A percentile compares a stretch with the other conserved stretches of the same genome.
Evolutionary conservation across 257 asterid species (phyloP).

Genomic region (Solanum paucissectum): DNA sequence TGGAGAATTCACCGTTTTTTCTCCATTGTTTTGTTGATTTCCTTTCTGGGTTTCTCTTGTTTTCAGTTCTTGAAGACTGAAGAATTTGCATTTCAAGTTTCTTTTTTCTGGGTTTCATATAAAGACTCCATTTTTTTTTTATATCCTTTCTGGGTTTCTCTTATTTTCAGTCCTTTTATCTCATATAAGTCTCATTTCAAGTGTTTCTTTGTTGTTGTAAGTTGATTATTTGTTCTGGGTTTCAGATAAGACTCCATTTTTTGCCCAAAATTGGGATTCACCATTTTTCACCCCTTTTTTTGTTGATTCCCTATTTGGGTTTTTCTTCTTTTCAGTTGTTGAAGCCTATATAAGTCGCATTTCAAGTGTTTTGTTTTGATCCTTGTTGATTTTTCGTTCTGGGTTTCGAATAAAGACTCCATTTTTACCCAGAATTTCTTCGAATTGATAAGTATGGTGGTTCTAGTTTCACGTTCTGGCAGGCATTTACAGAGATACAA

Average conservation of each 20-base stretch:
- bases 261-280: not conserved
- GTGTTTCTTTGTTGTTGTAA: not conserved
- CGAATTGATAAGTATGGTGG: slow-evolving; percentile 49
- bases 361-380: not conserved
- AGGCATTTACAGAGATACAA: slow-evolving; percentile 70
- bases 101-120: not conserved
- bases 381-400: not conserved
- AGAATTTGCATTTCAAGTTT: not conserved
- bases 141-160: not conserved
- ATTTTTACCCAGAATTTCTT: not conserved
- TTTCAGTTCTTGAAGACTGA: not conserved
- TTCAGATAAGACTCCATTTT: not conserved
- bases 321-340: not conserved
- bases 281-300: not conserved
- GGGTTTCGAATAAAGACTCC: not conserved
- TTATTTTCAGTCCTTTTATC: not conserved
- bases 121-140: not conserved
- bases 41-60: not conserved
- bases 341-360: not conserved
- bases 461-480: slow-evolving; percentile 66
- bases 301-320: not conserved
- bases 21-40: not conserved
- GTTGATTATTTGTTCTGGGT: not conserved
- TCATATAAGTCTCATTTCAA: not conserved
- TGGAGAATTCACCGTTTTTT: not conserved